These are phyloP conservation scores for Lactarius vividus DNA, from an alignment of 768 basidiomycete species.

Conservation along the genomic window DNA sequence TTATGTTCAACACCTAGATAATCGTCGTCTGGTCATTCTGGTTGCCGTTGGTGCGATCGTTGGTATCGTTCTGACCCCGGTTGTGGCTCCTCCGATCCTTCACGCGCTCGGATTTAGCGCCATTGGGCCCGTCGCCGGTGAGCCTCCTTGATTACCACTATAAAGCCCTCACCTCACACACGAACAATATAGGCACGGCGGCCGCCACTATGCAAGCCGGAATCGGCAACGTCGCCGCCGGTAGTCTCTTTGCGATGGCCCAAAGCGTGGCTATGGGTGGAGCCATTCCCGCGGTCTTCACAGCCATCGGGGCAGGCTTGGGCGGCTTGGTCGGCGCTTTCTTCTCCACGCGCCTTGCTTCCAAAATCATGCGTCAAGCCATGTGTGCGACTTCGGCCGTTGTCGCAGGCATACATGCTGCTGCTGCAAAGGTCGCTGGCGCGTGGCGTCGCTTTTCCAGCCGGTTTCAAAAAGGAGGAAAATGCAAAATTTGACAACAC, in stretches of 20 bases:
- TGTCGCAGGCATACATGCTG: no score
- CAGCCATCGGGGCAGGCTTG: neutral
- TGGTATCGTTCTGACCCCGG: neutral
- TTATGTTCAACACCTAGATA: no score
- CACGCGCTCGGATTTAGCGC: slow-evolving; percentile 5
- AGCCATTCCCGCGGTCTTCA: neutral
- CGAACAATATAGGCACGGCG: slow-evolving; percentile 10
- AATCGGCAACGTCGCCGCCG: slow-evolving; percentile 21
- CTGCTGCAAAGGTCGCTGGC: no score
- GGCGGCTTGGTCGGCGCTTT: neutral
- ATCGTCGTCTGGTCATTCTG: no score
- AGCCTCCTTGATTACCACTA: neutral
- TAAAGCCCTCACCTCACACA: neutral
- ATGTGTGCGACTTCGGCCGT: no score
- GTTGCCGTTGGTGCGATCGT: neutral
- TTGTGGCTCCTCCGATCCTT: neutral
- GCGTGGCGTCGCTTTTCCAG: no score
- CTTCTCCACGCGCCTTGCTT: no score
- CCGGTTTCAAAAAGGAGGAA: no score
- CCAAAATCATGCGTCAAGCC: no score
- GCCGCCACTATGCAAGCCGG: slow-evolving; percentile 13
- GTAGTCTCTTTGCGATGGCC: slow-evolving; percentile 6
- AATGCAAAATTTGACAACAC: no score
- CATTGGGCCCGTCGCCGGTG: slow-evolving; percentile 8
- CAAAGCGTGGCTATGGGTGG: slow-evolving; percentile 23